Evolutionary conservation across 1,284 basidiomycete genomes (phyloP), one percentile per base, ranked within the genome.

Genomic region (Peniophora sp.): DNA sequence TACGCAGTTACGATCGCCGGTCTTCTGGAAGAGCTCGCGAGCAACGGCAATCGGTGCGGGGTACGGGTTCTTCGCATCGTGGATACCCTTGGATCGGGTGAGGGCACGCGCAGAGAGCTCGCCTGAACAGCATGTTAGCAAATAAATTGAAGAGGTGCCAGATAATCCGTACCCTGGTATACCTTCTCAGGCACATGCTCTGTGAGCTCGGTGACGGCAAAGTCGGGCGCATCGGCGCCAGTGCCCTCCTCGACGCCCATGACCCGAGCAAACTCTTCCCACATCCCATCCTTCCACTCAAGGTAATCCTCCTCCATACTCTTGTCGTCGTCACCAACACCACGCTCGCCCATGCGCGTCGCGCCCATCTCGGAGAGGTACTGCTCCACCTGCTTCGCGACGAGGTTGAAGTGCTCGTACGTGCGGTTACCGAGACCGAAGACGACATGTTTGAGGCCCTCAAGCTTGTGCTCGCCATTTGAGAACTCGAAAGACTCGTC

Each of bases 281-380:
- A 97, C 93, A 97, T 95, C 61, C 77, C 79, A 65, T 99, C 96
- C 70, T 99, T 99, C 96, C 96, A 99, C 57, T 92, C 93, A 16
- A 99, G 79, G 67, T 98, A 99, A 70, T 99, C 96, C 72, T 99
- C 97, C 69, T 99, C 96, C 92, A 99, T 96, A 64, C 90, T 94
- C 77, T 97, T 97, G 70, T 99, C 96, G 65, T 99, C 96, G 64
- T 99, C 96, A 59, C 96, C 96, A 70, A 98, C 94, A 17, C 96
- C 97, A 41, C 87, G 79, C 65, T 89, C 86, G 49, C 95, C 95
- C 49, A 99, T 90, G 54, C 93, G 83, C 53, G 78, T 70, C 25
- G 84, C 97, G 32, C 94, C 95, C 72, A 96, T 86, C 59, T 84
- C 82, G 9, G 77, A 65, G 52, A 99, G 73, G 44, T 82, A 71